Evolutionary conservation across 2,329 filamentous ascomycete species (phyloP), one percentile per base, ranked within the genome.

Genomic region (Cryphonectria japonica): DNA sequence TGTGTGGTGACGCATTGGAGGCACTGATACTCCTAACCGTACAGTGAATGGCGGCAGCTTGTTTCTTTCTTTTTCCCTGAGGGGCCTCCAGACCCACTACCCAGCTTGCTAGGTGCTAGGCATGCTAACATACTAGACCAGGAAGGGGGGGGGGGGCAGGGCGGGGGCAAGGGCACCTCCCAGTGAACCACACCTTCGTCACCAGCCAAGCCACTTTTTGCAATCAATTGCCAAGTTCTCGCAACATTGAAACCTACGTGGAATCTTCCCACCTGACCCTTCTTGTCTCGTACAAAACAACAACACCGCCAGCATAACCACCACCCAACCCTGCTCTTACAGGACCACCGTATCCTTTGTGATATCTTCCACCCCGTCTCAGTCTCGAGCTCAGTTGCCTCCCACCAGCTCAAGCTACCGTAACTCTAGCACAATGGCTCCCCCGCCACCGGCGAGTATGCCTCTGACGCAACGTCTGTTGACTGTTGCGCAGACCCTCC

Each of bases 401-500:
- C 22, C 8, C 22, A 34, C 61, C 19, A 26, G 37, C 16, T 29
- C 63, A 11, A 64, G 61, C 39, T 64, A 22, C 41, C 41, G 22
- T 14, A 63, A 19, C 37, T 41, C 61, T 11, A 26, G 22, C 72
- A 77, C 76, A 71, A 93, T 93, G 91, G 89, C 93, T 83, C 92
- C 93, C 83, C 91, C 92, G 82, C 91, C 92, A 75, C 84, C 91
- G 71, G 84, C 92, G 71, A 87, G 84, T 76, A 82, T 92, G 82
- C 91, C 93, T 80, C 85, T 96, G 78, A 83, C 85, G 78, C 90
- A 96, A 85, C 89, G 94, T 79, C 84, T 97, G 72, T 83, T 93
- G 77, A 86, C 88, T 76, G 87, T 98, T 76, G 94, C 92, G 75
- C 91, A 97, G 82, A 98, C 95, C 62, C 86, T 98, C 76, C 96